Conservation (phyloP, 177 flowering plant genomes). For the Viscum album region DNA sequence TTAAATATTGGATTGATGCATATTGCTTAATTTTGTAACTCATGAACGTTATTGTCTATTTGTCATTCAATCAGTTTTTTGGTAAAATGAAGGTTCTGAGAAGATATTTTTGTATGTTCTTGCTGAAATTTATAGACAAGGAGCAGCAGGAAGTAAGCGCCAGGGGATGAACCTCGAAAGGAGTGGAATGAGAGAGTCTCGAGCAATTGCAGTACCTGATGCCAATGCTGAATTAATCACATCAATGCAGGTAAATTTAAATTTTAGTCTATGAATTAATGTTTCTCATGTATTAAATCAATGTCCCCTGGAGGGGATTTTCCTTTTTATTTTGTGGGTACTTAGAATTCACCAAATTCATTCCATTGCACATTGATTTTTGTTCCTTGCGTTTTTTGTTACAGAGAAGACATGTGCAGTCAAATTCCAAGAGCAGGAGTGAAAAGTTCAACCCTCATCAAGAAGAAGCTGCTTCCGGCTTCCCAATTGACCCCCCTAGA, state of each 20-base stretch:
- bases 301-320: too few species aligned
- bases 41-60: neutral
- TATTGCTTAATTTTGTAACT: neutral
- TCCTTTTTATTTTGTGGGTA: too few species aligned
- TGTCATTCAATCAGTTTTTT: neutral
- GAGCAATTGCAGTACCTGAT: conserved; percentile 85
- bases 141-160: conserved; percentile 49
- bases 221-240: conserved; percentile 80
- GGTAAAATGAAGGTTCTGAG: neutral
- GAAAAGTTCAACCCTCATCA: conserved; percentile 76
- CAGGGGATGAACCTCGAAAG: conserved; percentile 47
- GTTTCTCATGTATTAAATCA: too few species aligned
- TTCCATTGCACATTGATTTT: too few species aligned
- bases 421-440: conserved; percentile 73
- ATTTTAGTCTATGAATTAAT: neutral
- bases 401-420: conserved; percentile 73
- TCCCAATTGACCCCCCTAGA: conserved; percentile 90
- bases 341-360: too few species aligned
- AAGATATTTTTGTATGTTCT: neutral
- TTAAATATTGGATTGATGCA: neutral
- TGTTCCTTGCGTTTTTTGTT: too few species aligned
- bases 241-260: conserved; percentile 68
- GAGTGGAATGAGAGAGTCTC: conserved; percentile 60
- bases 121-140: conserved; percentile 36
- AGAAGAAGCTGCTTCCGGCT: conserved; percentile 94